phyloP scores from a whole-genome alignment of 2,329 filamentous ascomycete species.

The Phialophora chinensis region DNA sequence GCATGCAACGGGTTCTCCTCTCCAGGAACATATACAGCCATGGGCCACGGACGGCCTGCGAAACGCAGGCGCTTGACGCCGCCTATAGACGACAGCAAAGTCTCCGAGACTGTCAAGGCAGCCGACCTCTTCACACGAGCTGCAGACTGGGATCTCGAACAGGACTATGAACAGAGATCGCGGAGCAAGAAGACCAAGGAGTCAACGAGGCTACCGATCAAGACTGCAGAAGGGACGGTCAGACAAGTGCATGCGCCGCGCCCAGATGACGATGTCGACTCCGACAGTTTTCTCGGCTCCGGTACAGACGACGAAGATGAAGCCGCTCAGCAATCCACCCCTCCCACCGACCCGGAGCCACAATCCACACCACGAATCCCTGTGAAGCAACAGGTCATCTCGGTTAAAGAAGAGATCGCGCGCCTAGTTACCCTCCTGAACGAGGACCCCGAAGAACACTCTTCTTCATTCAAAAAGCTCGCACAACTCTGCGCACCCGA shows the following conservation, averaged over 20 bases:
- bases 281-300: slow-evolving; percentile 68
- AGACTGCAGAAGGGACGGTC: slow-evolving; percentile 77
- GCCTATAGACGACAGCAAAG: slow-evolving; percentile 47
- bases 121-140: slow-evolving; percentile 73
- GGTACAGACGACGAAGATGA: slow-evolving; percentile 62
- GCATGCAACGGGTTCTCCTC: background rate
- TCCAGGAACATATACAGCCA: slow-evolving; percentile 1
- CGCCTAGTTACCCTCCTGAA: slow-evolving; percentile 80
- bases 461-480: slow-evolving; percentile 76
- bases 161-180: slow-evolving; percentile 82
- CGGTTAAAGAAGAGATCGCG: slow-evolving; percentile 91
- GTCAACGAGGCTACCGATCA: slow-evolving; percentile 80
- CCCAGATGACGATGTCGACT: slow-evolving; percentile 52
- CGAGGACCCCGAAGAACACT: slow-evolving; percentile 91
- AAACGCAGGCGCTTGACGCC: slow-evolving; percentile 61
- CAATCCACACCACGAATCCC: slow-evolving; percentile 69
- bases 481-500: slow-evolving; percentile 70
- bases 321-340: slow-evolving; percentile 52
- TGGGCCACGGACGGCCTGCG: slow-evolving; percentile 54
- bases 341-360: slow-evolving; percentile 49
- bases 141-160: slow-evolving; percentile 86
- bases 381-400: slow-evolving; percentile 76
- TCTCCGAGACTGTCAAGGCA: slow-evolving; percentile 42
- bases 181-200: slow-evolving; percentile 80
- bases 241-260: slow-evolving; percentile 60